Base-by-base conservation (phyloP, 257 asterid genomes). In the Thymus mandschuricus region DNA sequence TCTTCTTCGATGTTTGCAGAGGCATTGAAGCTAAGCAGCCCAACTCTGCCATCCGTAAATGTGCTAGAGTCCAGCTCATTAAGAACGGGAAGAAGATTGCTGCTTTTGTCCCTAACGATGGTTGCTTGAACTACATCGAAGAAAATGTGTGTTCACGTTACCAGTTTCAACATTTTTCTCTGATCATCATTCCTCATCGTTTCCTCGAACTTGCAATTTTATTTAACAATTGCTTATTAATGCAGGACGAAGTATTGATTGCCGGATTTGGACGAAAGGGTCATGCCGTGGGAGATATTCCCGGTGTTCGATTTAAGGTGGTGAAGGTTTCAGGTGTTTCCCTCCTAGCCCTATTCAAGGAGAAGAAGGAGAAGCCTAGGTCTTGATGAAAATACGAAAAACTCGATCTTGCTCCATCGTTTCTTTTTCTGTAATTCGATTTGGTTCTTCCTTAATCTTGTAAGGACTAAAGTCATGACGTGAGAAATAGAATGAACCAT, bases 11-110 rank as follows among this genome's bases (percentile, higher is more conserved):
- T 58, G 57, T 79, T 52, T 78, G 77, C 82, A 85, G 89, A 58
- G 89, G 89, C n/a, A 85, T 85, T 73, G 89, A 85, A 78, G 89
- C 89, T 31, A 85, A 85, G 76, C 89, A 85, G 86, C 89, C 89
- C 0, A 85, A 85, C 85, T 85, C 89, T 80, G 89, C 89, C 51
- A 85, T 85, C 57, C 89, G 89, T 21, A 21, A 21, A 21, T 21
- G 21, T 80, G 89, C 89, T 10, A 82, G 89, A 77, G 89, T 85
- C 68, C 89, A 85, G 75, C 87, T 85, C 64, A 85, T 85, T 7
- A 85, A 85, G 85, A 85, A 85, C 29, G 89, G 89, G 67, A 85
- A 85, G 84, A 85, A 85, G 66, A 85, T 85, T 69, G 89, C 87
- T 52, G 89, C 21, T 21, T 21, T 21, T 6, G 89, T 85, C 41